Conservation (phyloP, 2,329 filamentous ascomycete species). For the Trichoderma sp. region DNA sequence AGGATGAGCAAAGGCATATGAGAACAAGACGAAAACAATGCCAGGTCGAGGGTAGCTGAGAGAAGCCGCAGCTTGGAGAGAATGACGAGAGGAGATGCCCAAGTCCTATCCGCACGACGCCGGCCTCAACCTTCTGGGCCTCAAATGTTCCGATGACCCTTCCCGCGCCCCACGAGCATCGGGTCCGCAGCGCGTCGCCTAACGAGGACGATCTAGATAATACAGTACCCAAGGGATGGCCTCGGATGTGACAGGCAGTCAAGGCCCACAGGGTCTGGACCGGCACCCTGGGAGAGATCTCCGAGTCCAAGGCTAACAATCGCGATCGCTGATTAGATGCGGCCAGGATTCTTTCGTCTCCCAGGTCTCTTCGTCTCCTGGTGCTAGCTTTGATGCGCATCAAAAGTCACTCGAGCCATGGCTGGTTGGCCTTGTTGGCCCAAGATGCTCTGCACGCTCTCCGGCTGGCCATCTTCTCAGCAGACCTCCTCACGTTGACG, state of each 20-base stretch:
- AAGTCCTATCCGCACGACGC: neutral
- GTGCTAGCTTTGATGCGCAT: neutral
- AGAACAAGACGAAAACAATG: neutral
- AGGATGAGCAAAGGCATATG: neutral
- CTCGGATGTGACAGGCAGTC: neutral
- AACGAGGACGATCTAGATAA: slow-evolving; percentile 13
- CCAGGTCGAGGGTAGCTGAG: neutral
- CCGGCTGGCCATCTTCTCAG: neutral
- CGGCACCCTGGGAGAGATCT: neutral
- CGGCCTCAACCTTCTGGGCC: neutral
- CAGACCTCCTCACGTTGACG: neutral
- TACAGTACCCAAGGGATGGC: neutral
- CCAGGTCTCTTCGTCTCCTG: no score
- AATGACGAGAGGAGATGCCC: neutral
- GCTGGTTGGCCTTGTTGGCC: neutral
- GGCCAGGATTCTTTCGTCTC: neutral
- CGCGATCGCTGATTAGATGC: slow-evolving; percentile 22
- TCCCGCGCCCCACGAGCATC: slow-evolving; percentile 18
- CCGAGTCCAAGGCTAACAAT: neutral
- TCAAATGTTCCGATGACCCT: slow-evolving; percentile 6
- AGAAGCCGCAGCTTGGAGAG: neutral
- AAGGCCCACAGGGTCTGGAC: slow-evolving; percentile 9
- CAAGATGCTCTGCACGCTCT: neutral
- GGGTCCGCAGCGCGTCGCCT: slow-evolving; percentile 21
- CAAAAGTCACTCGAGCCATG: neutral